These are phyloP conservation scores for Odontarrhena argentea DNA, from an alignment of 345 rosid species.

Conservation along the genomic window DNA sequence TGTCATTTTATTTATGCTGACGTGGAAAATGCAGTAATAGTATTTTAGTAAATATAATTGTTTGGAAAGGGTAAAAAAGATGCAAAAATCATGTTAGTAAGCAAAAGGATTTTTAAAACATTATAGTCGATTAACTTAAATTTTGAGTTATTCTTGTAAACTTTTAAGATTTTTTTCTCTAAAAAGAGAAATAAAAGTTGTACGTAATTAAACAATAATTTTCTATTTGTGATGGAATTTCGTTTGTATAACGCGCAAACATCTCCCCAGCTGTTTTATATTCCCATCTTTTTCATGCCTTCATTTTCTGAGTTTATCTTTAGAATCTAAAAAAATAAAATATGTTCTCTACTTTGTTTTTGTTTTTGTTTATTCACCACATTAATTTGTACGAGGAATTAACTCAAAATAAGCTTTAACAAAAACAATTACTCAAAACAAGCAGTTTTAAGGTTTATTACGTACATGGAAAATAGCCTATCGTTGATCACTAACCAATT, in stretches of 20 bases:
- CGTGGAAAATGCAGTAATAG: no score
- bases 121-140: no score
- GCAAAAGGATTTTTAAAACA: no score
- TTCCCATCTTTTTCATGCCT: conserved; percentile 21
- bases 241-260: conserved; percentile 16
- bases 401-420: not conserved
- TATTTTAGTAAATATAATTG: no score
- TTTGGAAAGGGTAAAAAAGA: no score
- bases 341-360: not conserved
- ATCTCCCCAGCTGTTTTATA: conserved; percentile 34
- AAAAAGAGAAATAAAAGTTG: not conserved
- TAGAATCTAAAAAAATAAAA: conserved; percentile 16
- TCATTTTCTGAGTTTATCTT: conserved; percentile 1
- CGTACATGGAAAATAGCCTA: not conserved
- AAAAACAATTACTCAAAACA: not conserved
- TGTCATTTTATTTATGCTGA: no score
- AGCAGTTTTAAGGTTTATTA: no score
- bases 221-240: conserved; percentile 7
- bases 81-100: no score
- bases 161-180: not conserved
- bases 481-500: not conserved
- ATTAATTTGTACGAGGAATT: not conserved
- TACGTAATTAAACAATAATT: not conserved
- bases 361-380: not conserved
- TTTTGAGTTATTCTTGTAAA: no score